These are phyloP conservation scores for Syzygium aromaticum DNA, from an alignment of 345 rosid genomes.

Conservation along the genomic window DNA sequence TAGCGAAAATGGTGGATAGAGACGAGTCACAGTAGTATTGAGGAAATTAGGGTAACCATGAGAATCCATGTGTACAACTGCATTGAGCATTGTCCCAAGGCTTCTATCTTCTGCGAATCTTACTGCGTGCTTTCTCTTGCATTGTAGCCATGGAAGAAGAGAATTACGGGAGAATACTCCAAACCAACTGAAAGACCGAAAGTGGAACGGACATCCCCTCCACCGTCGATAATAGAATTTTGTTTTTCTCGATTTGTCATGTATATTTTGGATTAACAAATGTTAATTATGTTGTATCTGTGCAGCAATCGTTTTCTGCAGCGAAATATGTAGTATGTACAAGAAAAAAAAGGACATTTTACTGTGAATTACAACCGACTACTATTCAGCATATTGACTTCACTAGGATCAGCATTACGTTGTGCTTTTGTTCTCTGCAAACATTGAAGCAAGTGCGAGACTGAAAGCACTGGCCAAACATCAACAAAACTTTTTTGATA, in stretches of 20 bases:
- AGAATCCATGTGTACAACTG: background rate
- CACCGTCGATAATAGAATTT: background rate
- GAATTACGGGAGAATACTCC: constrained; percentile 50
- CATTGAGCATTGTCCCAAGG: background rate
- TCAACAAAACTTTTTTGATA: background rate
- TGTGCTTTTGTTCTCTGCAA: background rate
- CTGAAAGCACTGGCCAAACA: background rate
- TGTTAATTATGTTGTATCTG: background rate
- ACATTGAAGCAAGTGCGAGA: background rate
- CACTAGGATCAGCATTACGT: background rate
- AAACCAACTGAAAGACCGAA: constrained; percentile 35
- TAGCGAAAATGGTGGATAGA: background rate
- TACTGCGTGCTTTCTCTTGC: background rate
- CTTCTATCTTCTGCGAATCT: background rate
- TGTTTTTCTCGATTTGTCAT: background rate
- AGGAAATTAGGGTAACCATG: background rate
- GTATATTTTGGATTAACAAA: background rate
- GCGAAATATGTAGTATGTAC: background rate
- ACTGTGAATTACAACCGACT: background rate
- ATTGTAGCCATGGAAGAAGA: constrained; percentile 47
- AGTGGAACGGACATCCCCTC: background rate
- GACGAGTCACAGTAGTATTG: background rate
- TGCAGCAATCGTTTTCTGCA: background rate
- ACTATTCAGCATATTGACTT: background rate
- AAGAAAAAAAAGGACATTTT: background rate